These are phyloP conservation scores for Dendrobium nobile DNA, from an alignment of 106 monocot genomes.

Conservation along the genomic window DNA sequence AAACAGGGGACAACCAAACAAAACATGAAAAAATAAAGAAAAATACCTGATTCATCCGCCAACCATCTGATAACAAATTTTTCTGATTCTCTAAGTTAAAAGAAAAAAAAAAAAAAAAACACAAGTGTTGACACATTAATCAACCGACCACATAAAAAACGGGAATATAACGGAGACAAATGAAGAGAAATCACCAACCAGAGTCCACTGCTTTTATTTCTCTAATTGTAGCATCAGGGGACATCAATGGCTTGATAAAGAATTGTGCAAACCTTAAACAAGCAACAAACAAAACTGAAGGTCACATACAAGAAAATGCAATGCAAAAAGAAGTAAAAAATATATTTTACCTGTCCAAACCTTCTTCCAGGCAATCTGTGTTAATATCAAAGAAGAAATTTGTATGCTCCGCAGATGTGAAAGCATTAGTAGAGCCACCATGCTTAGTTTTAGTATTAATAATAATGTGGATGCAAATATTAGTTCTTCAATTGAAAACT, in stretches of 20 bases:
- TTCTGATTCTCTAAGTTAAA: slow-evolving; percentile 69
- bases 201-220: slow-evolving; percentile 99
- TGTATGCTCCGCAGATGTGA: slow-evolving; percentile 65
- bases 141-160: slow-evolving; percentile 4
- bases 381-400: slow-evolving; percentile 90
- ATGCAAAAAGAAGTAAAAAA: background rate
- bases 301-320: slow-evolving; percentile 10
- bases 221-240: slow-evolving; percentile 84
- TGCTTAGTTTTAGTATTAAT: slow-evolving; percentile 40
- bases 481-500: background rate
- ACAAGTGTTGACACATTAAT: background rate
- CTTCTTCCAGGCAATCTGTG: slow-evolving; percentile 68
- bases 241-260: slow-evolving; percentile 89
- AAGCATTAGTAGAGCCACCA: slow-evolving; percentile 91
- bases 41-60: slow-evolving; percentile 86
- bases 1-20: no score
- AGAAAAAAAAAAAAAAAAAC: slow-evolving; percentile 12
- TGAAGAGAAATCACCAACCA: slow-evolving; percentile 38
- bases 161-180: background rate
- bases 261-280: slow-evolving; percentile 81
- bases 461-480: background rate
- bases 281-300: slow-evolving; percentile 11
- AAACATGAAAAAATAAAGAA: background rate
- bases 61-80: slow-evolving; percentile 74
- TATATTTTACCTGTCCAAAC: slow-evolving; percentile 64